Evolutionary conservation across 176 grass and related monocot genomes (phyloP).

Genomic region (Elymus sibiricus): DNA sequence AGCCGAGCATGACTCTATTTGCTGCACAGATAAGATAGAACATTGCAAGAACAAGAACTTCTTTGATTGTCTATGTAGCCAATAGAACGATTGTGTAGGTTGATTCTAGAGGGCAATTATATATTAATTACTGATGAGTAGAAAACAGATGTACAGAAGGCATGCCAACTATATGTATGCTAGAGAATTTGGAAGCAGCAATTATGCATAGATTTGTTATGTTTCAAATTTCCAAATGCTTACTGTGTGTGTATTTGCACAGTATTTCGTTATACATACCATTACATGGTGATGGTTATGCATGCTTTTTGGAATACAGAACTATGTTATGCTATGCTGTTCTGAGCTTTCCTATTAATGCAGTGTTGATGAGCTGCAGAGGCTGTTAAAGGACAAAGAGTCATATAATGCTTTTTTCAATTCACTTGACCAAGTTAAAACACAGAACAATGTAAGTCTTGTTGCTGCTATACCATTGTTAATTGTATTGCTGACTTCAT

Average conservation of each 20-base stretch:
- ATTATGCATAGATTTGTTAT: constrained; percentile 7
- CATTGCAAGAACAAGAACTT: background rate
- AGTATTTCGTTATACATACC: background rate
- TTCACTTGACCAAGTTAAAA: constrained; percentile 98
- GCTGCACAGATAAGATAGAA: background rate
- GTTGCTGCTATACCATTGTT: constrained; percentile 14
- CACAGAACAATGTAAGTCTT: constrained; percentile 91
- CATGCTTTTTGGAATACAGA: constrained; percentile 13
- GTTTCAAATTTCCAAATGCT: constrained; percentile 6
- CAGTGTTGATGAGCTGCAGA: constrained; percentile 91
- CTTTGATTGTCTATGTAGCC: background rate
- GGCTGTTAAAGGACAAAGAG: constrained; percentile 77
- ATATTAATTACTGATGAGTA: background rate
- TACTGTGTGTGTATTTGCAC: background rate
- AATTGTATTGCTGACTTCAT: constrained; percentile 16
- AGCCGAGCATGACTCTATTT: background rate
- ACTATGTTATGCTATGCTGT: background rate
- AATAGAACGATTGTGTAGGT: constrained; percentile 4
- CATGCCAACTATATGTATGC: background rate
- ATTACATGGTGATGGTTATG: background rate
- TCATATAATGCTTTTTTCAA: constrained; percentile 87
- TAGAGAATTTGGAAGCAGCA: background rate
- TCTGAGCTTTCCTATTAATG: constrained; percentile 29
- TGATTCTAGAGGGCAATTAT: background rate
- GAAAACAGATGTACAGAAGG: background rate